Conservation (phyloP, 345 rosid species). For the Noccaea caerulescens region DNA sequence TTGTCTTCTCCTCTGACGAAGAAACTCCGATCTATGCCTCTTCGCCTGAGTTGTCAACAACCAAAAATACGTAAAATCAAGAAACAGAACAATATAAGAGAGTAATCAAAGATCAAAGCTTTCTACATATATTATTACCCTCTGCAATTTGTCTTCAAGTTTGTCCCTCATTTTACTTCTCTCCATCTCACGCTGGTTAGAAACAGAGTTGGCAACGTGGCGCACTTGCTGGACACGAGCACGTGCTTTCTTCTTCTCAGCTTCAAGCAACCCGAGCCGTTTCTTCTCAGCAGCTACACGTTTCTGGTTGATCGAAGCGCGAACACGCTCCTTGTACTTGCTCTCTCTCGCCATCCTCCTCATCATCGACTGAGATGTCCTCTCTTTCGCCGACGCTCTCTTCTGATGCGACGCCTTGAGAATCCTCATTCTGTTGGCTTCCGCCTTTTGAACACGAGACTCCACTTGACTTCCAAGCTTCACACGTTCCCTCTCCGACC, state of each 20-base stretch:
- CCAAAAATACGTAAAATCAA: slow-evolving; percentile 28
- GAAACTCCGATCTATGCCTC: slow-evolving; percentile 84
- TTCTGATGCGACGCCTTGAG: slow-evolving; percentile 73
- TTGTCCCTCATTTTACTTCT: slow-evolving; percentile 80
- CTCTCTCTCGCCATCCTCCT: slow-evolving; percentile 82
- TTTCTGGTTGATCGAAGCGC: slow-evolving; percentile 86
- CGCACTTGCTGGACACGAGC: slow-evolving; percentile 79
- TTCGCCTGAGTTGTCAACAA: slow-evolving; percentile 59
- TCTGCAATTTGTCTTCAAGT: slow-evolving; percentile 84
- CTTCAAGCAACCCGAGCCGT: slow-evolving; percentile 82
- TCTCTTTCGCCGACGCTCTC: slow-evolving; percentile 78
- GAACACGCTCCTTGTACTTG: slow-evolving; percentile 84
- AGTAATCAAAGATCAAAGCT: neutral
- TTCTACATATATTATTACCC: slow-evolving; percentile 48
- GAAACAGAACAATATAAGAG: slow-evolving; percentile 1
- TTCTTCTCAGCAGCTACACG: slow-evolving; percentile 94
- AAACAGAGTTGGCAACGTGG: slow-evolving; percentile 71
- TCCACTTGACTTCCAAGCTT: slow-evolving; percentile 84
- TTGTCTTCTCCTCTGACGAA: slow-evolving; percentile 79
- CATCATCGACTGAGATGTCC: slow-evolving; percentile 76
- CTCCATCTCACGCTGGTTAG: slow-evolving; percentile 86
- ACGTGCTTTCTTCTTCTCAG: slow-evolving; percentile 81
- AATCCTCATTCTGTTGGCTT: slow-evolving; percentile 87
- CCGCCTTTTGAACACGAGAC: slow-evolving; percentile 81
- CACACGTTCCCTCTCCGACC: slow-evolving; percentile 77